Base-by-base conservation (phyloP, 257 asterid genomes). In the Forsythia suspensa region DNA sequence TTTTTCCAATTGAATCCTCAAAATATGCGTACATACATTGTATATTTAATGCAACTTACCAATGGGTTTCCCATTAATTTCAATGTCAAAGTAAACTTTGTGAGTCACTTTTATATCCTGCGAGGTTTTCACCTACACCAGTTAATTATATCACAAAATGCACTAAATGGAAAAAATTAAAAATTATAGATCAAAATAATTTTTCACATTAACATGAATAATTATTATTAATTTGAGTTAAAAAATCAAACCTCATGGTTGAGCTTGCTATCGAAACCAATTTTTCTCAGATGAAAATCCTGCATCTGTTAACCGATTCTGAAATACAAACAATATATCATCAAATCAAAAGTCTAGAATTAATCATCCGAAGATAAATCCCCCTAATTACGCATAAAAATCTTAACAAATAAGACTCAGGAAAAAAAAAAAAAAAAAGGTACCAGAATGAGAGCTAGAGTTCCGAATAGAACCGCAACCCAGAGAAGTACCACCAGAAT, bases 81-180 rank as follows among this genome's bases (percentile, higher is more conserved):
- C 88, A 73, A 94, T 71, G 81, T 94, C 98, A 73, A 94, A 94
- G 89, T 76, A 94, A 44, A 92, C 98, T 84, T 86, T 94, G 77
- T 83, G 86, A 1, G 97, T 94, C 11, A 94, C 91, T 76, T 88
- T 96, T 48, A 61, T 76, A 81, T 84, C 88, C 76, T 78, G 87
- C 79, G 48, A 79, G 38, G 70, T 71, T 75, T 79, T 92, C 69
- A 46, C 89, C 97, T 90, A 85, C 73, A 81, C 39, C 37, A 15
- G 73, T 76, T 8, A 68, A 43, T 77, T 51, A 74, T 4, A 70
- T 44, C 42, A 8, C 15, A 63, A 6, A 18, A 51, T 10, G 51
- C 34, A 66, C 8, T 12, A 20, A 24, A 63, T 3, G 11, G 21
- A 69, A 51, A 40, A 70, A 5, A 55, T 29, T 29, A 18, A 48